Base-by-base conservation (phyloP, 2,329 filamentous ascomycete genomes). In the Fusarium buxicola region DNA sequence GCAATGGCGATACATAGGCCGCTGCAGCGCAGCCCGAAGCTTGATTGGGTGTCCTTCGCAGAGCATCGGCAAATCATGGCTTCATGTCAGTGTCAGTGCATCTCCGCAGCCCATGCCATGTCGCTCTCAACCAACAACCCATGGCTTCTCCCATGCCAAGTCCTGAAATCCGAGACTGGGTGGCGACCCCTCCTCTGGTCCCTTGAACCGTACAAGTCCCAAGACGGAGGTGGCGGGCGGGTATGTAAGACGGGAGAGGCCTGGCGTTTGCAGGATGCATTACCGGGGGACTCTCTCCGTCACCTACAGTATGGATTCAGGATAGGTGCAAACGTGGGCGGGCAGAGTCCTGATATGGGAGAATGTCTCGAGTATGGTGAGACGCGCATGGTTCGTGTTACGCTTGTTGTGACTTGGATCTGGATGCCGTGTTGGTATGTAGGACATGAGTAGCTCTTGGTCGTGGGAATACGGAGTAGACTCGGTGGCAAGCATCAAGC, bases 171-270 rank as follows among this genome's bases (percentile, higher is more conserved):
- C 18, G 28, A 65, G 40, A 54, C 15, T 61, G 24, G 16, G 8
- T 10, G 12, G 13, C 28, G 43, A 24, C 18, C 32, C 16, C 16
- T 46, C 15, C 13, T 43, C 41, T 25, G 47, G 55, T 58, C 28
- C 47, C 47, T 65, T 50, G 43, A 47, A 16, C 18, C 11, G 39
- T 54, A 38, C 21, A 58, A 36, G 36, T 25, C 36, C 59, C 46
- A 49, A 38, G 25, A 49, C 32, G 39, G 46, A 36, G 38, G 49
- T 62, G 56, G 46, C 60, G 43, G 60, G 36, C 56, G 56, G 60
- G 56, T 61, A 64, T 60, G 60, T 57, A 61, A 57, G 55, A 65
- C 46, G 47, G 47, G 47, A 47, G 44, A 58, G 39, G 61, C 60
- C 28, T 61, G 60, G 51, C 41, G 60, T 61, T 64, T 64, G 61